Conservation (phyloP, 108 stramenopile species). For the Schizochytrium sp. region DNA sequence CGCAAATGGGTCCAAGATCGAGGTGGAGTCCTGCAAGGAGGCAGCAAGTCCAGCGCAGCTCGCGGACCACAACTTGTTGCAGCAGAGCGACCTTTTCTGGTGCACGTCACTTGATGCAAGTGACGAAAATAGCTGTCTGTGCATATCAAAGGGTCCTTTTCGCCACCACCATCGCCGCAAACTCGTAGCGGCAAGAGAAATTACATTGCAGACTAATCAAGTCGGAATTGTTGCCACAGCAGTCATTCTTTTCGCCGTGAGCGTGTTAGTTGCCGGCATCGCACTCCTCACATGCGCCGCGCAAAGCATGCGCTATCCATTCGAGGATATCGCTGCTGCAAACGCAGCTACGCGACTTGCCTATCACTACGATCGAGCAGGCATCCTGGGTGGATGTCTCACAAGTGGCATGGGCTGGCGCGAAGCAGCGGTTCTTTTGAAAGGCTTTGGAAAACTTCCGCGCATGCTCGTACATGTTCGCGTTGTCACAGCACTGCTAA, state of each 20-base stretch:
- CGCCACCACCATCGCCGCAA: too few relatives aligned
- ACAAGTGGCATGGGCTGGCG: not conserved
- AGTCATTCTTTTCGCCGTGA: not conserved
- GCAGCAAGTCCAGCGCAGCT: too few relatives aligned
- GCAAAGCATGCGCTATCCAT: constrained; percentile 1
- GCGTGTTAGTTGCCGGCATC: not conserved
- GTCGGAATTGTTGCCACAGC: not conserved
- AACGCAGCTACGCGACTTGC: not conserved
- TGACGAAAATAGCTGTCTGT: too few relatives aligned
- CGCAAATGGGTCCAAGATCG: too few relatives aligned
- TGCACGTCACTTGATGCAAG: too few relatives aligned
- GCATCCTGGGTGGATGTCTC: not conserved
- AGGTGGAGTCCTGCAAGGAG: too few relatives aligned
- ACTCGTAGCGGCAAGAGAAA: not conserved
- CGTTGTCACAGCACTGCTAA: not conserved
- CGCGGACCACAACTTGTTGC: too few relatives aligned
- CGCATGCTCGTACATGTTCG: not conserved
- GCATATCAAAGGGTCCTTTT: too few relatives aligned
- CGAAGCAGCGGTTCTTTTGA: not conserved
- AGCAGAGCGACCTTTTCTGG: too few relatives aligned
- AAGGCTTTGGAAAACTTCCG: not conserved
- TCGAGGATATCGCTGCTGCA: not conserved
- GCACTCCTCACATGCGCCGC: not conserved
- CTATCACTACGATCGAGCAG: not conserved
- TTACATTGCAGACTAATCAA: not conserved